Conservation (phyloP, 805 yeast genomes). For the Metschnikowia dekortorum region DNA sequence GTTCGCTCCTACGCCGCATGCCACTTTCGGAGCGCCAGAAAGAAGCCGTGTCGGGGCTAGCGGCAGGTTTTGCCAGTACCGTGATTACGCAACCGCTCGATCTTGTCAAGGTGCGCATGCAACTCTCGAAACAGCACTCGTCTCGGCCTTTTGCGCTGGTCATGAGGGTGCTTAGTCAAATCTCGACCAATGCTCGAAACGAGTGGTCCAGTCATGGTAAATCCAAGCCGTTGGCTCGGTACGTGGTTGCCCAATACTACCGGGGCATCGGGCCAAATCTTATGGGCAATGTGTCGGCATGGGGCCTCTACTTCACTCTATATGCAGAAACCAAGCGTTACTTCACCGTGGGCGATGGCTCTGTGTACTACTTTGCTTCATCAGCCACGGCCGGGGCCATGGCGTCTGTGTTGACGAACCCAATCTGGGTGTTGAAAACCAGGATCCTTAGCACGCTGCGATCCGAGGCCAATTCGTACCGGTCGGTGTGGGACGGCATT, state of each 20-base stretch:
- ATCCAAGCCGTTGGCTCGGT: conserved; percentile 1
- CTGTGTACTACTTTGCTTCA: conserved; percentile 31
- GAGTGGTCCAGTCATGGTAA: conserved; percentile 7
- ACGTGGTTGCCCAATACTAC: conserved; percentile 36
- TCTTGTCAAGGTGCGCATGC: conserved; percentile 76
- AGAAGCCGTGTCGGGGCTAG: conserved; percentile 66
- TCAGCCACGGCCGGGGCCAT: conserved; percentile 60
- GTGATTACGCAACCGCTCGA: conserved; percentile 86
- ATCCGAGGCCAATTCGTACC: conserved; percentile 48
- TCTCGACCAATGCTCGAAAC: conserved; percentile 18
- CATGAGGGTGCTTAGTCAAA: conserved; percentile 16
- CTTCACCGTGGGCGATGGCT: conserved; percentile 13
- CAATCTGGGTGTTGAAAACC: conserved; percentile 94
- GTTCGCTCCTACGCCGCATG: not conserved
- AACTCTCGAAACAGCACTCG: conserved; percentile 39
- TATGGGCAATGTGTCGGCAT: conserved; percentile 78
- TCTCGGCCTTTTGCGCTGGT: conserved; percentile 20
- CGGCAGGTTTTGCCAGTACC: conserved; percentile 81
- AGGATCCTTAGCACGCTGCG: conserved; percentile 64
- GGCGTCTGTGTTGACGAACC: conserved; percentile 79
- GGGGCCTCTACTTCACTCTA: conserved; percentile 83
- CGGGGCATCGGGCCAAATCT: conserved; percentile 80
- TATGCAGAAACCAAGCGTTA: conserved; percentile 56
- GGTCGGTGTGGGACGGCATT: conserved; percentile 54
- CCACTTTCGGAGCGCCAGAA: conserved; percentile 26